Base-by-base conservation (phyloP, 208 protist species). In the Angomonas desouzai region DNA sequence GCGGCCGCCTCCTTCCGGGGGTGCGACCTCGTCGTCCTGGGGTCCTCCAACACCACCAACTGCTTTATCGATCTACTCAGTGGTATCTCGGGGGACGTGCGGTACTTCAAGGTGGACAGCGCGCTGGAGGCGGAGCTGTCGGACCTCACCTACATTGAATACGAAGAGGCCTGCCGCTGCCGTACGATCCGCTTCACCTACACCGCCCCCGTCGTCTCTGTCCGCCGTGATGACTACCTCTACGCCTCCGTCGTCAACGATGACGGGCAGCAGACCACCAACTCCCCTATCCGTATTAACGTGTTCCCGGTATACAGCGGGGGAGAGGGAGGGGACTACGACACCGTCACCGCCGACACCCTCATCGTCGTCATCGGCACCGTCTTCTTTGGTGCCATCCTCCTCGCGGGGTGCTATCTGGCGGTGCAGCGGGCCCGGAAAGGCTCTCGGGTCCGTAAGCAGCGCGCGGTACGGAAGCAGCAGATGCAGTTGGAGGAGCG, bases 11-110 rank as follows among this genome's bases (percentile, higher is more conserved):
- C 55, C 36, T 60, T 86, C 47, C 71, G 79, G 3, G 76, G 76
- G 23, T 86, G 79, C 47, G 27, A 49, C 40, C 45, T 57, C 29
- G 64, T 62, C 29, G 58, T 72, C 30, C 64, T 86, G 53, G 56
- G 30, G 34, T 59, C 69, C n/a, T 62, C 68, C 38, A 76, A 76
- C 57, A 62, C 56, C n/a, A 81, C 79, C 1, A 18, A 53, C 53
- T 86, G 79, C 64, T 79, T 66, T 48, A 71, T 76, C 51, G 76
- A 86, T 49, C 58, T 86, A 27, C 22, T 64, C 13, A 73, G 72
- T 47, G 73, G 68, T 58, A 73, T 82, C 0, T 70, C 76, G 13
- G 79, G 76, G 23, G 76, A 86, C 51, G 27, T 70, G 11, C 18
- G 36, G n/a, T 79, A 77, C 62, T 86, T 73, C 66, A 16, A 56